Evolutionary conservation across 2,329 filamentous ascomycete species (phyloP), one percentile per base, ranked within the genome.

Genomic region (Fusarium piperis): DNA sequence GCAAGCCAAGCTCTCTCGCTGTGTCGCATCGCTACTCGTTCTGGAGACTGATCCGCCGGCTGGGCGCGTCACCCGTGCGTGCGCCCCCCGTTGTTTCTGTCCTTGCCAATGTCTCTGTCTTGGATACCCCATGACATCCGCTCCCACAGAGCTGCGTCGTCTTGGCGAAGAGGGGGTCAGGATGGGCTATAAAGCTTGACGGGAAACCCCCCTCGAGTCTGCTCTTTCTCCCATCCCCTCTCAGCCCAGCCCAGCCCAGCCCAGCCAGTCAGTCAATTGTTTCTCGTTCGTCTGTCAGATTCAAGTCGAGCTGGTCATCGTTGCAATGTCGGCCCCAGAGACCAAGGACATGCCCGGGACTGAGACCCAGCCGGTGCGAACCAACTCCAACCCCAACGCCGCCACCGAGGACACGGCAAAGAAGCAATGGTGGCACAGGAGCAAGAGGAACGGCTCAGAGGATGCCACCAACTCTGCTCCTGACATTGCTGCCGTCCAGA

Each of bases 371-470:
- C 65, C 70, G 32, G 67, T 73, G 58, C 70, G 66, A 28, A 73
- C 70, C 33, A 72, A 70, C 36, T 71, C 73, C 0, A 70, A 71
- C 39, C 59, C 33, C 30, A 64, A 72, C 9, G 35, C 56, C 23
- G 59, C 67, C 18, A 46, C 63, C n/a, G 41, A 76, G 32, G 63
- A 66, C 52, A 32, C 71, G 20, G 44, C 73, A 32, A 80, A 81
- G 73, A 78, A 69, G 62, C 75, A 75, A 18, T 82, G 79, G 73
- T 81, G 81, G 78, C 73, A 83, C 65, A 76, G 76, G 13, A 51
- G 18, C 44, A 51, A 51, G 26, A 51, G 30, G 44, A 3, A 9
- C 16, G 13, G 16, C 26, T 32, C 23, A 11, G 44, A 51, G 12
- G 44, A 30, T 13, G 26, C 26, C 10, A 10, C 66, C 30, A 72